A percentile compares a stretch with the other conserved stretches of the same genome.
phyloP scores from a whole-genome alignment of 2,329 filamentous ascomycete species.

The Fusarium xylarioides region DNA sequence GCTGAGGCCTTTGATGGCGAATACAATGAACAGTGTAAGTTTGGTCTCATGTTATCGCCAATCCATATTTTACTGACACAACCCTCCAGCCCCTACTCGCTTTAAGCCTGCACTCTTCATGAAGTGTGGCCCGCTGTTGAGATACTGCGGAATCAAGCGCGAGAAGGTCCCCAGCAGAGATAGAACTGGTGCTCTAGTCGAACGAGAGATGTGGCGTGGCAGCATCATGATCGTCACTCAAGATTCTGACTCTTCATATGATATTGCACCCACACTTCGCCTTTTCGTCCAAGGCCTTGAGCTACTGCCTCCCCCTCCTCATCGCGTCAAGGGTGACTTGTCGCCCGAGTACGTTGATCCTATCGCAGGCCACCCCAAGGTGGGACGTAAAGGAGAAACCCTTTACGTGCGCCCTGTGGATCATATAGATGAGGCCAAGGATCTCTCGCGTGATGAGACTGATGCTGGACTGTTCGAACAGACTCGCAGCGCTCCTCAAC shows the following conservation, averaged over 20 bases:
- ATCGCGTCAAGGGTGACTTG: slow-evolving; percentile 71
- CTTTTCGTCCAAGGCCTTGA: slow-evolving; percentile 90
- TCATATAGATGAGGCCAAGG: slow-evolving; percentile 78
- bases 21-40: slow-evolving; percentile 70
- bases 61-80: slow-evolving; percentile 10
- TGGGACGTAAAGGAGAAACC: slow-evolving; percentile 84
- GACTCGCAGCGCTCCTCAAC: slow-evolving; percentile 63
- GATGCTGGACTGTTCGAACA: slow-evolving; percentile 85
- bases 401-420: slow-evolving; percentile 92
- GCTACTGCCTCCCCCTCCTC: slow-evolving; percentile 79
- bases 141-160: slow-evolving; percentile 84
- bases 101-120: slow-evolving; percentile 88
- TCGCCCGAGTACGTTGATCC: slow-evolving; percentile 88
- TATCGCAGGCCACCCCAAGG: slow-evolving; percentile 84
- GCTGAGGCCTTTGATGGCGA: slow-evolving; percentile 73
- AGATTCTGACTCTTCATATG: slow-evolving; percentile 84
- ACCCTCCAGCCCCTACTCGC: slow-evolving; percentile 63
- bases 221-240: slow-evolving; percentile 95
- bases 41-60: background rate
- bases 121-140: slow-evolving; percentile 88
- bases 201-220: slow-evolving; percentile 89
- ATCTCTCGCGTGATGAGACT: slow-evolving; percentile 81
- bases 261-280: slow-evolving; percentile 78
- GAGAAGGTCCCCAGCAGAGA: slow-evolving; percentile 59
- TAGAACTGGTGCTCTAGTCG: slow-evolving; percentile 46